Base-by-base conservation (phyloP, 306 rosid species). In the Cicer pinnatifidum region DNA sequence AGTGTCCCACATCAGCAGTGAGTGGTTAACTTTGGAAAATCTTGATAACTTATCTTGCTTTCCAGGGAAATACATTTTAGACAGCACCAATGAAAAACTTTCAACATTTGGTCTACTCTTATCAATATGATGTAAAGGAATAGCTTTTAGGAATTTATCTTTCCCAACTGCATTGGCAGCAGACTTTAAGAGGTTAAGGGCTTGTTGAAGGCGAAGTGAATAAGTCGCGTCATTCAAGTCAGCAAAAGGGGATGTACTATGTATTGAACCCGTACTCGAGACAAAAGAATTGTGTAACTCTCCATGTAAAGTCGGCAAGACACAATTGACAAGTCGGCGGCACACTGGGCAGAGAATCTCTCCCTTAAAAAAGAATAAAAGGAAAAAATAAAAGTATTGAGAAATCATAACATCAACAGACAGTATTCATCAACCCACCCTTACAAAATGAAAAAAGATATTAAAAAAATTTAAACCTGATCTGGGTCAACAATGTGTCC, bases 341-440 rank as follows among this genome's bases (percentile, higher is more conserved):
- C 99, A 95, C 62, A 91, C 97, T 20, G 99, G 99, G 81, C 99
- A 95, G 61, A 95, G 92, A 72, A 95, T 90, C 78, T 95, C 99
- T 45, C 99, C 99, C 99, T 95, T 70, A 17, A 76, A 41, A 76
- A 11, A 51, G 11, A 67, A 71, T 37, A 54, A 61, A 78, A 43
- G 54, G 59, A 6, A 61, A 66, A 37, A 10, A 15, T 1, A 9
- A 68, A 44, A 68, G 46, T 61, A 52, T 23, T 58, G 6, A 64
- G 53, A 67, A 15, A 37, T 35, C 48, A 45, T 52, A 76, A 82
- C 20, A 73, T 69, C 47, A 69, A 33, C 15, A 37, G 62, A 20
- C 62, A 44, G 45, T 71, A 57, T 74, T 70, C 35, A 9, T 50
- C 60, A 68, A 76, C 60, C 58, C 28, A 76, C 60, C 58, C 28